Conservation (phyloP, 2,329 filamentous ascomycete genomes). For the Aspergillus novoparasiticus region DNA sequence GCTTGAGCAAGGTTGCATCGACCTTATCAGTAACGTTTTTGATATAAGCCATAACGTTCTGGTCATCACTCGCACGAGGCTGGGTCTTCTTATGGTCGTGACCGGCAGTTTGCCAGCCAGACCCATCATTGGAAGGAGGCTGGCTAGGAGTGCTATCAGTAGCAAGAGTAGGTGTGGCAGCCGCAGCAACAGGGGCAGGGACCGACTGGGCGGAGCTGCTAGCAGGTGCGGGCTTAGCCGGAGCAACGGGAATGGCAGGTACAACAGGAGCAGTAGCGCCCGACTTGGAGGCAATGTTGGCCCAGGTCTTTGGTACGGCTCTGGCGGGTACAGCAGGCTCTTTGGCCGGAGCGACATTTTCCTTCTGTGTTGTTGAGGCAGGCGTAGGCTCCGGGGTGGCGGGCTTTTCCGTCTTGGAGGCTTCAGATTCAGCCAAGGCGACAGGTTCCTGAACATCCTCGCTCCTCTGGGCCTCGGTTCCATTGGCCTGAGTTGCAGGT, state of each 20-base stretch:
- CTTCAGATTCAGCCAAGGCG: conserved; percentile 44
- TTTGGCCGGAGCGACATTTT: conserved; percentile 56
- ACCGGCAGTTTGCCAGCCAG: conserved; percentile 87
- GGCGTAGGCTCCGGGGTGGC: conserved; percentile 63
- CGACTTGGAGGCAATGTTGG: conserved; percentile 58
- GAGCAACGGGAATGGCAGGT: conserved; percentile 35
- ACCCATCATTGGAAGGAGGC: conserved; percentile 66
- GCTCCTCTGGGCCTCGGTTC: conserved; percentile 25
- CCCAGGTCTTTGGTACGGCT: conserved; percentile 66
- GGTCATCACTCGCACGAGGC: conserved; percentile 70
- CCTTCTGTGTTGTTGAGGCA: conserved; percentile 48
- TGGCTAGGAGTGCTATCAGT: conserved; percentile 69
- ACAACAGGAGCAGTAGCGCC: conserved; percentile 42
- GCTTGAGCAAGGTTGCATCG: conserved; percentile 70
- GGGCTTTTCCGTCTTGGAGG: conserved; percentile 62
- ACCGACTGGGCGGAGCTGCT: conserved; percentile 37
- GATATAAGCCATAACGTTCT: conserved; percentile 83
- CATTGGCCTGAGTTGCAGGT: conserved; percentile 40
- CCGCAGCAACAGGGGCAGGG: conserved; percentile 39
- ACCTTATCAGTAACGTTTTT: conserved; percentile 95
- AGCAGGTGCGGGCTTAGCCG: conserved; percentile 37
- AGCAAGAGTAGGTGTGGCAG: conserved; percentile 51
- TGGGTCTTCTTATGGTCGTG: conserved; percentile 79
- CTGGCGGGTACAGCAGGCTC: conserved; percentile 46
- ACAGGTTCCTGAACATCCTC: conserved; percentile 29